A percentile compares a stretch with the other conserved stretches of the same genome.
Conservation (phyloP, 2,329 filamentous ascomycete genomes). For the Penicillium sp. region DNA sequence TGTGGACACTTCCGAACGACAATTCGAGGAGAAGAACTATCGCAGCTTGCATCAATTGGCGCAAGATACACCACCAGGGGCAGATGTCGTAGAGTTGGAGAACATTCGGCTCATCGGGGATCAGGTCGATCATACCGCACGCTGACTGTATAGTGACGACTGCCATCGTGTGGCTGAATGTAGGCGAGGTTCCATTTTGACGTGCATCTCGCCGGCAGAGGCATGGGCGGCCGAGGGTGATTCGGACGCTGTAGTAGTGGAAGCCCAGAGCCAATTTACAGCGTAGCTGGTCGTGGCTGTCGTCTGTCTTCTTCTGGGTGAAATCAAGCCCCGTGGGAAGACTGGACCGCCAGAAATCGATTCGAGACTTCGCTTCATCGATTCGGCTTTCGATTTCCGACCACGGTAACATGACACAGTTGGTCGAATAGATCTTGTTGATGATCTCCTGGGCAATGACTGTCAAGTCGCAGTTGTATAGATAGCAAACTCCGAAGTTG, state of each 20-base stretch:
- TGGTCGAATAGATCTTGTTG: slow-evolving; percentile 43
- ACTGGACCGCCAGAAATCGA: slow-evolving; percentile 40
- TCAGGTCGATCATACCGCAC: slow-evolving; percentile 37
- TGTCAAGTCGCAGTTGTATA: slow-evolving; percentile 40
- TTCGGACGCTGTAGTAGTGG: slow-evolving; percentile 44
- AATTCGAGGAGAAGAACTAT: slow-evolving; percentile 48
- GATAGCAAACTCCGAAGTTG: slow-evolving; percentile 38
- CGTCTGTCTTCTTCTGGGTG: slow-evolving; percentile 31
- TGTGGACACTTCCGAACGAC: slow-evolving; percentile 44
- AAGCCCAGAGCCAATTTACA: slow-evolving; percentile 43
- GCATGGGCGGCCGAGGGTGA: slow-evolving; percentile 46
- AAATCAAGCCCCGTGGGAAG: slow-evolving; percentile 42
- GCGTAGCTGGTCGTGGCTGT: slow-evolving; percentile 35
- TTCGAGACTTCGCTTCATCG: slow-evolving; percentile 34
- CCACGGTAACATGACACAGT: slow-evolving; percentile 39
- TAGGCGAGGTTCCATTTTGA: slow-evolving; percentile 22
- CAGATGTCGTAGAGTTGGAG: slow-evolving; percentile 41
- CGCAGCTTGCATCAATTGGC: slow-evolving; percentile 46
- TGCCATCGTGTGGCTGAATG: slow-evolving; percentile 43
- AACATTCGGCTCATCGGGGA: slow-evolving; percentile 43
- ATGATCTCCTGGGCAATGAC: slow-evolving; percentile 43
- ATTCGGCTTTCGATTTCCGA: slow-evolving; percentile 42
- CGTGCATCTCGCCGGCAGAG: slow-evolving; percentile 44
- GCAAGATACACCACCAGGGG: slow-evolving; percentile 48
- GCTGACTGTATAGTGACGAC: slow-evolving; percentile 41